A percentile compares a stretch with the other conserved stretches of the same genome.
phyloP scores from a whole-genome alignment of 345 rosid species.

The Pseudoturritis turrita region DNA sequence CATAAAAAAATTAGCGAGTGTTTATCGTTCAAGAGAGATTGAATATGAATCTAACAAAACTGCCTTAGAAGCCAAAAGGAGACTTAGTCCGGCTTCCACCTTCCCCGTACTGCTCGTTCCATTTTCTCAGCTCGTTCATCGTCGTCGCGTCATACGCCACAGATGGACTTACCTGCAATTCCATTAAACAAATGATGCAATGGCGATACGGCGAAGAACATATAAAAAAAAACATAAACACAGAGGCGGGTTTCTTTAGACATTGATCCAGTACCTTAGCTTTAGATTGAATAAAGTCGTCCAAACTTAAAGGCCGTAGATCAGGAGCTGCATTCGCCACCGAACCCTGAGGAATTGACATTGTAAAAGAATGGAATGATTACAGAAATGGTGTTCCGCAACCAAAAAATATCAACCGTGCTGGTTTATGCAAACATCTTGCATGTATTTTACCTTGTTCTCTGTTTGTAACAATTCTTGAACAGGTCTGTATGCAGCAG shows the following conservation, averaged over 20 bases:
- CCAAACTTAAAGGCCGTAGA: constrained; percentile 64
- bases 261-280: constrained; percentile 55
- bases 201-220: background rate
- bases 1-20: background rate
- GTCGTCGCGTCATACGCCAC: constrained; percentile 83
- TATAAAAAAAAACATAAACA: background rate
- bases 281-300: constrained; percentile 79
- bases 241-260: background rate
- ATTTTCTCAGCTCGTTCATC: constrained; percentile 95
- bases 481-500: constrained; percentile 98
- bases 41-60: constrained; percentile 16
- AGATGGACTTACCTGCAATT: constrained; percentile 80
- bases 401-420: background rate
- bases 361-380: background rate
- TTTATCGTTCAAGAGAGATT: background rate
- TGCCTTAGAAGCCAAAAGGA: constrained; percentile 69
- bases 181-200: background rate
- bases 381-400: background rate
- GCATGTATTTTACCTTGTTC: constrained; percentile 45
- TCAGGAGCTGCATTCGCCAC: constrained; percentile 34
- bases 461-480: constrained; percentile 86
- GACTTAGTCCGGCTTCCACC: constrained; percentile 86
- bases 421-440: background rate
- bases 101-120: constrained; percentile 99
- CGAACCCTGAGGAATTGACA: constrained; percentile 37